A percentile compares a stretch with the other conserved stretches of the same genome.
These are phyloP conservation scores for Albifimbria verrucaria DNA, from an alignment of 2,329 filamentous ascomycete genomes.

Conservation along the genomic window DNA sequence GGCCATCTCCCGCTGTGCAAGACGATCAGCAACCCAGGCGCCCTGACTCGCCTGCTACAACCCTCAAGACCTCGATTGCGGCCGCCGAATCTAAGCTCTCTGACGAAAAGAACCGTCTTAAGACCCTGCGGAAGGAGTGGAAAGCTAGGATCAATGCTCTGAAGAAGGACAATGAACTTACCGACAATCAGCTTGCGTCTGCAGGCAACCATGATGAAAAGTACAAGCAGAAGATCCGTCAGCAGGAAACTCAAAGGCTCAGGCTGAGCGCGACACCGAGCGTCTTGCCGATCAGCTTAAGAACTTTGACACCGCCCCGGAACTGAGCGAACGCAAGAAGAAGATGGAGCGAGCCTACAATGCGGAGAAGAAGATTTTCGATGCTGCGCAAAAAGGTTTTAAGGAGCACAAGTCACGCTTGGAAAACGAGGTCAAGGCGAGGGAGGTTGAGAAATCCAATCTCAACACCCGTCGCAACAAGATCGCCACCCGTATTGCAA, in stretches of 20 bases:
- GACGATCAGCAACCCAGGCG: slow-evolving; percentile 59
- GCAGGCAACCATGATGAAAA: slow-evolving; percentile 73
- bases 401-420: slow-evolving; percentile 58
- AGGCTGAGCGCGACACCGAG: slow-evolving; percentile 54
- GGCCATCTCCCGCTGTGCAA: slow-evolving; percentile 25
- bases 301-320: slow-evolving; percentile 61
- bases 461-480: slow-evolving; percentile 69
- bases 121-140: slow-evolving; percentile 71
- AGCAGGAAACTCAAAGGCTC: slow-evolving; percentile 73
- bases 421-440: slow-evolving; percentile 59
- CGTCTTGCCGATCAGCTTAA: slow-evolving; percentile 58
- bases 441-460: slow-evolving; percentile 61
- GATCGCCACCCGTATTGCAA: slow-evolving; percentile 66
- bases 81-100: slow-evolving; percentile 67
- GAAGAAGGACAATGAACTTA: slow-evolving; percentile 70
- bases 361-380: slow-evolving; percentile 57
- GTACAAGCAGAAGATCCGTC: slow-evolving; percentile 69
- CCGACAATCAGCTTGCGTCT: slow-evolving; percentile 63
- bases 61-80: slow-evolving; percentile 71
- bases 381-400: slow-evolving; percentile 51
- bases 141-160: slow-evolving; percentile 64
- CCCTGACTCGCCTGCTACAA: slow-evolving; percentile 74
- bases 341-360: slow-evolving; percentile 50
- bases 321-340: slow-evolving; percentile 56
- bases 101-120: slow-evolving; percentile 67